Evolutionary conservation across 148 eudicot genomes (phyloP), one percentile per base, ranked within the genome.

Genomic region (Fagopyrum tataricum): DNA sequence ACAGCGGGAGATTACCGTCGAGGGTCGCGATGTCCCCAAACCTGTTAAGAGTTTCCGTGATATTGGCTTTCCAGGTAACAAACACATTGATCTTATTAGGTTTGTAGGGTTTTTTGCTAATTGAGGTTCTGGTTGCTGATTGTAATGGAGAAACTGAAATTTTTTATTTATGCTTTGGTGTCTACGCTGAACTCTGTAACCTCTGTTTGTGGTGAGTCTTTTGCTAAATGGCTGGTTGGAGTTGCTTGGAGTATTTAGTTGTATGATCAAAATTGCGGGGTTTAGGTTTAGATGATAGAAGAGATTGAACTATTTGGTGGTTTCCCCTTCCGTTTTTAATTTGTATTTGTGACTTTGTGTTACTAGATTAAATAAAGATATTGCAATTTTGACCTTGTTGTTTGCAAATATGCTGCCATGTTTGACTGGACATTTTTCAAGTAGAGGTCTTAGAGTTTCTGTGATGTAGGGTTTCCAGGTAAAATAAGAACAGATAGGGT

Each of bases 11-110:
- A 95, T 95, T 24, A 95, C 99, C 0, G 85, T 95, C 2, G 99
- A 95, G 46, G 99, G 99, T 4, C 87, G 87, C 39, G 96, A 92
- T 52, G 94, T 95, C 73, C 97, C 96, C 0, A 95, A 88, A 76
- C 98, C 99, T 41, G 86, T 95, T n/a, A 84, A 78, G 80, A 79
- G 82, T 71, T 91, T 95, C 23, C 64, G 58, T 2, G 99, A 91
- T 74, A 87, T 84, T 14, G 90, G 97, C 13, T 95, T 91, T 77
- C 98, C 97, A 85, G 98, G 98, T 95, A 82, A 37, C 1, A 5
- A 9, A 4, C 0, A 4, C 1, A 12, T 2, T 4, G 31, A 7
- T 31, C 37, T 31, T 2, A 13, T 10, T 7, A 17, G 7, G 11
- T 70, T 70, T n/a, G 11, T 20, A 55, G 26, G 61, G 61, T 31